Conservation (phyloP, 805 yeast species). For the Debaryomyces prosopidis region DNA sequence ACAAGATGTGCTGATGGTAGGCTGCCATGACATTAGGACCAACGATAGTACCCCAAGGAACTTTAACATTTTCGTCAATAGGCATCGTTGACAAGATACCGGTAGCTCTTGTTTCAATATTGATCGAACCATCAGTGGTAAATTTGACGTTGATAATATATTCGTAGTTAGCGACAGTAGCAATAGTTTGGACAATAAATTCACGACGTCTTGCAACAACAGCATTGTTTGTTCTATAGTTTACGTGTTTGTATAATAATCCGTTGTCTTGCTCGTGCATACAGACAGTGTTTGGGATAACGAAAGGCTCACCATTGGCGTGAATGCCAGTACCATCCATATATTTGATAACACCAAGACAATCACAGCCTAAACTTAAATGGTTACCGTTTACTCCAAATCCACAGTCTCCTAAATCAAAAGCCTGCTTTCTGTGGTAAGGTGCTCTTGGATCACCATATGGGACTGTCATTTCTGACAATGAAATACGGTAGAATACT, state of each 20-base stretch:
- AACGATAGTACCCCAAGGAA: conserved; percentile 74
- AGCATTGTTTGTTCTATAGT: conserved; percentile 71
- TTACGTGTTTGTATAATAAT: conserved; percentile 73
- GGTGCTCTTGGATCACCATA: conserved; percentile 83
- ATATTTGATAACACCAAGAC: conserved; percentile 77
- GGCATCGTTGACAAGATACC: conserved; percentile 87
- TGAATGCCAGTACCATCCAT: conserved; percentile 60
- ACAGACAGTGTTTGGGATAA: conserved; percentile 71
- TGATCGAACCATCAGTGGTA: conserved; percentile 76
- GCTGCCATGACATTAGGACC: conserved; percentile 84
- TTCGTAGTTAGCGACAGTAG: conserved; percentile 85
- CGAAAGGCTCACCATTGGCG: conserved; percentile 59
- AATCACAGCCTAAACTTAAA: conserved; percentile 74
- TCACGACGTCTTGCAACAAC: conserved; percentile 78
- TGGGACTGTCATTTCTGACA: conserved; percentile 86
- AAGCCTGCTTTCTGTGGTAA: conserved; percentile 83
- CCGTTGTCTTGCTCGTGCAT: conserved; percentile 82
- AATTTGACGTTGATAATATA: conserved; percentile 71
- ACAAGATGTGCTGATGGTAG: conserved; percentile 78
- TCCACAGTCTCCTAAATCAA: conserved; percentile 84
- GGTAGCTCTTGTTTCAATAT: conserved; percentile 80
- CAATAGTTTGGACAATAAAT: conserved; percentile 75
- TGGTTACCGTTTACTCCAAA: conserved; percentile 74
- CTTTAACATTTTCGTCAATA: conserved; percentile 63
- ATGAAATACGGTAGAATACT: conserved; percentile 66